A percentile compares a stretch with the other conserved stretches of the same genome.
These are phyloP conservation scores for Andalucia godoyi DNA, from an alignment of 78 protist species.

Conservation along the genomic window DNA sequence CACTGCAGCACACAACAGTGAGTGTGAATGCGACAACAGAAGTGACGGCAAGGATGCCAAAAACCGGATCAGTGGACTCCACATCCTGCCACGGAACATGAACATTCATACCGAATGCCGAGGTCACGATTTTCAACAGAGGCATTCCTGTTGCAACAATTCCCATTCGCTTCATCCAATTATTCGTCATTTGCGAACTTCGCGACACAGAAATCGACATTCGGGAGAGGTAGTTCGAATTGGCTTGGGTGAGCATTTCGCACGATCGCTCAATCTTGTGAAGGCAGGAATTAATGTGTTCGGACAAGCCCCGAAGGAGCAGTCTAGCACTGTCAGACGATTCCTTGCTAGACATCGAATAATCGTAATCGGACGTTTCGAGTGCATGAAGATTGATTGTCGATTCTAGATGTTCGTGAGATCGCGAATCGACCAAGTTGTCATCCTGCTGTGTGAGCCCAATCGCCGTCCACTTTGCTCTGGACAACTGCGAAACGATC, in stretches of 20 bases:
- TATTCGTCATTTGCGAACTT: background rate
- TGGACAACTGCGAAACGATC: too few species aligned
- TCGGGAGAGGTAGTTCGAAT: background rate
- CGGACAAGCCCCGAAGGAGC: background rate
- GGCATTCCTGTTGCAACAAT: background rate
- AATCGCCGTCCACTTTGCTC: too few species aligned
- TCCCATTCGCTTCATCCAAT: background rate
- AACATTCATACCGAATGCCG: slow-evolving; percentile 9
- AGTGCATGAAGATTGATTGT: too few species aligned
- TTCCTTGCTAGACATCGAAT: too few species aligned
- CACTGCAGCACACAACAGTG: too few species aligned
- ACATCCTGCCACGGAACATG: slow-evolving; percentile 9
- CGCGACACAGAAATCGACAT: background rate
- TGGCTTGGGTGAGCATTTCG: slow-evolving; percentile 5
- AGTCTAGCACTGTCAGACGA: too few species aligned
- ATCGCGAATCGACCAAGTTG: too few species aligned
- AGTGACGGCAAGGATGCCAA: background rate
- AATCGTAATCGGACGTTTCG: too few species aligned
- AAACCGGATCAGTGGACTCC: background rate
- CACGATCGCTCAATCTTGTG: background rate
- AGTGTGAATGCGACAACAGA: too few species aligned
- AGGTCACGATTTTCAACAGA: background rate
- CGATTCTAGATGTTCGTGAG: too few species aligned
- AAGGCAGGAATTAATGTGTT: background rate
- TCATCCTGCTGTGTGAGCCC: too few species aligned